A percentile compares a stretch with the other conserved stretches of the same genome.
These are phyloP conservation scores for Neurospora sp. DNA, from an alignment of 495 filamentous ascomycete species.

Conservation along the genomic window DNA sequence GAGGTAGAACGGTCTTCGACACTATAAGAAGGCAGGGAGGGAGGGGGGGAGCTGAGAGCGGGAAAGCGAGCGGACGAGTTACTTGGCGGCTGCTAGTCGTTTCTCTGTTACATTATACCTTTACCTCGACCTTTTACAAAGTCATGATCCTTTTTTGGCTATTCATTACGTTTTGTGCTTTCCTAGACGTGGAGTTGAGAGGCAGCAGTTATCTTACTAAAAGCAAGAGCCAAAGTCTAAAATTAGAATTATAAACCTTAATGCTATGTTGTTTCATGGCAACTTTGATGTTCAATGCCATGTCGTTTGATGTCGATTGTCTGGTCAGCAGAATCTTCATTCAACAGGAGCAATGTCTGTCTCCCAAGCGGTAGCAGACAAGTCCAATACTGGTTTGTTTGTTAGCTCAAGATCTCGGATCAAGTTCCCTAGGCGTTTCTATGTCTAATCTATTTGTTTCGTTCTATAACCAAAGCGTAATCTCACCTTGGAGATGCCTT, in stretches of 20 bases:
- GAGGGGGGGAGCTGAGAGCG: not conserved
- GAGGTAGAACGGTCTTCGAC: not conserved
- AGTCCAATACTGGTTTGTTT: not conserved
- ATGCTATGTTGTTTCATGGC: not conserved
- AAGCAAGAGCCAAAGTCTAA: not conserved
- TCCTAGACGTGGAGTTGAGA: not conserved
- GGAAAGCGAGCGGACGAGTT: not conserved
- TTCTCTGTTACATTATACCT: not conserved
- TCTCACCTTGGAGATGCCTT: not conserved
- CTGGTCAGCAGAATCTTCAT: no score
- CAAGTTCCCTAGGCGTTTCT: no score
- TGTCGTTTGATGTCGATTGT: no score
- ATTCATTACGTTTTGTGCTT: not conserved
- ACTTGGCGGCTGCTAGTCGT: not conserved
- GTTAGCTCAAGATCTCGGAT: not conserved
- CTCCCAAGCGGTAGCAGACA: no score
- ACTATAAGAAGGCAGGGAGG: not conserved
- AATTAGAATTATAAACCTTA: not conserved
- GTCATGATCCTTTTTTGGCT: not conserved
- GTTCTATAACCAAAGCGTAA: not conserved
- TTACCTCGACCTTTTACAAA: not conserved
- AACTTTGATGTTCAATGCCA: no score
- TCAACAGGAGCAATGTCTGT: no score
- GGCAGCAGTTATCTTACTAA: not conserved
- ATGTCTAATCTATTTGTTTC: not conserved